Evolutionary conservation across 176 grass and related monocot genomes (phyloP), one percentile per base, ranked within the genome.

Genomic region (Dendrocalamus sinicus): DNA sequence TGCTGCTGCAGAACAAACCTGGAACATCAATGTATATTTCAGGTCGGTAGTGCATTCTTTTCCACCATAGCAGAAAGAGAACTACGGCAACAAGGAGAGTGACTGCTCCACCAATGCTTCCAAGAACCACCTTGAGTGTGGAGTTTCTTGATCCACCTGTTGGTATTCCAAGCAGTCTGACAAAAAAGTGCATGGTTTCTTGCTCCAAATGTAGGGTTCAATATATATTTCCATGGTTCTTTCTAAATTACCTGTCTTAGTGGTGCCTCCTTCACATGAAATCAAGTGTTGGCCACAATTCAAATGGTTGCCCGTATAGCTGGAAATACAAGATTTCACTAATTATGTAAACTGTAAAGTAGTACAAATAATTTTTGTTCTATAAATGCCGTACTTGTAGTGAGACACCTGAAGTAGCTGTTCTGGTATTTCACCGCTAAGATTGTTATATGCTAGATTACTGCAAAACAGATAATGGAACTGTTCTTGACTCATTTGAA

Each of bases 1-100:
- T 67, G 17, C 55, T 69, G 12, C 15, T 60, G 22, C 48, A 83
- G 41, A 78, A 73, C 80, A 23, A 78, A 98, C 96, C 96, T 94
- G 93, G 67, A 83, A 98, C 93, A 83, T 98, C 96, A 30, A 90
- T 75, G 69, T 89, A 98, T 50, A 80, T 88, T 91, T 98, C 93
- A 43, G 89, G 70, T 37, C 44, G 85, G 28, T 30, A 10, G 44
- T 70, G 32, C 37, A 81, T 91, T 78, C 82, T 92, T 89, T 87
- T 85, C 75, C 86, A 89, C 89, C 89, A 93, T 67, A 89, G 22
- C 41, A 92, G 63, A 84, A 92, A 87, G 41, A 98, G 44, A 86
- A 83, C 77, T 60, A 83, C 52, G 50, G 28, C 19, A 19, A 87
- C 72, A 70, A 86, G 6, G 6, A 95, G 68, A 63, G 39, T 79